Conservation (phyloP, 768 basidiomycete species). For the Terana coerulea region DNA sequence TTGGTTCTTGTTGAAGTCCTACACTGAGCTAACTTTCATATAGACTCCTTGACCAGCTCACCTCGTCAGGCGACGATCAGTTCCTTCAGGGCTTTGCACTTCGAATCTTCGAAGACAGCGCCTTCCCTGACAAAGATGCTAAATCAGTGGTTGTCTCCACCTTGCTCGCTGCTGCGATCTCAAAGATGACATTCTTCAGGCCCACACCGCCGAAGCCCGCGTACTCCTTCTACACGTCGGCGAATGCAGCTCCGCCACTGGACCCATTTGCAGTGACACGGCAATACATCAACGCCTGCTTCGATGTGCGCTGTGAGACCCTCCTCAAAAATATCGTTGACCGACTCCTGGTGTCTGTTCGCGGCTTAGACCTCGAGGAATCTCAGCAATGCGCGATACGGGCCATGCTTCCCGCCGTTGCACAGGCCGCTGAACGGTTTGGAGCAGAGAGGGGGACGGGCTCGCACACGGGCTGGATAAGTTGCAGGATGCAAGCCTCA, state of each 20-base stretch:
- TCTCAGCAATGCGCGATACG: no score
- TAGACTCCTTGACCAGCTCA: no score
- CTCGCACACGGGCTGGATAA: background rate
- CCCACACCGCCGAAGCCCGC: background rate
- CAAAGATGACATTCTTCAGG: background rate
- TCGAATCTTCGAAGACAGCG: background rate
- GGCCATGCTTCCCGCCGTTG: no score
- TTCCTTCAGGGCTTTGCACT: background rate
- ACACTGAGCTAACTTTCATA: no score
- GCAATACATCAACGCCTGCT: background rate
- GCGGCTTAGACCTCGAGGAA: background rate
- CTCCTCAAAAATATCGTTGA: background rate
- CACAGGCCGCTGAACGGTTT: no score
- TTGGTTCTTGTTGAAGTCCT: no score
- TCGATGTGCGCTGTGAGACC: background rate
- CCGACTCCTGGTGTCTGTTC: background rate
- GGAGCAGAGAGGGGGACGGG: no score
- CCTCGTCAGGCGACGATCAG: background rate
- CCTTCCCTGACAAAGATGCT: background rate
- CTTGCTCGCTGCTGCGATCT: background rate
- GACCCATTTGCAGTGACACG: background rate
- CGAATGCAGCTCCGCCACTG: no score
- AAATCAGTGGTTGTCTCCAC: background rate
- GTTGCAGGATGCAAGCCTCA: background rate
- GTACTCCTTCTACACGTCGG: no score